phyloP scores from a whole-genome alignment of 176 grass and related monocot species.

The Phragmites australis region DNA sequence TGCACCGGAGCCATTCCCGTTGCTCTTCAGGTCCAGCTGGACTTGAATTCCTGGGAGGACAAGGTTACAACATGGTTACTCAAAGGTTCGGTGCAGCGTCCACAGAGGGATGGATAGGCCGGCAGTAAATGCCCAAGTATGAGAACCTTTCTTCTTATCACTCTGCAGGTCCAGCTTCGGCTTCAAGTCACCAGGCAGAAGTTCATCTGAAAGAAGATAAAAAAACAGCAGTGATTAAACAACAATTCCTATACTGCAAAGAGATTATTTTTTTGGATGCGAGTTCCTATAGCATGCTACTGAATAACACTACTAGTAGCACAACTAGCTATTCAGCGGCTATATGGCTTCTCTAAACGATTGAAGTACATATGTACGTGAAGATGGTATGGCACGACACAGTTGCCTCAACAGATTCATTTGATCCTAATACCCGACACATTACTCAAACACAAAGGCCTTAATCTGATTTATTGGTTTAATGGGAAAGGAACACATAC shows the following conservation, averaged over 20 bases:
- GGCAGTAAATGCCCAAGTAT: background rate
- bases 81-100: background rate
- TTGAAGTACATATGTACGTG: background rate
- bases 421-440: slow-evolving; percentile 5
- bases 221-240: background rate
- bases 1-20: slow-evolving; percentile 30
- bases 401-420: background rate
- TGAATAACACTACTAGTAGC: background rate
- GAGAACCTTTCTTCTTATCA: slow-evolving; percentile 79
- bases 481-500: slow-evolving; percentile 37
- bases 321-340: background rate
- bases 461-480: background rate
- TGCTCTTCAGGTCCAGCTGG: slow-evolving; percentile 83
- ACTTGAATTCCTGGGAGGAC: slow-evolving; percentile 74
- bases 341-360: background rate
- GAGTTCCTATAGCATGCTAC: background rate
- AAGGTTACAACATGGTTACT: background rate
- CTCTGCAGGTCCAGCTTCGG: slow-evolving; percentile 75
- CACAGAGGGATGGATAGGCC: background rate
- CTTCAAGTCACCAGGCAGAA: slow-evolving; percentile 37
- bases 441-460: background rate
- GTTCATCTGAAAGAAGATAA: slow-evolving; percentile 55
- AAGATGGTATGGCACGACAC: slow-evolving; percentile 8
- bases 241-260: background rate
- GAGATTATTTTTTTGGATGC: background rate